Evolutionary conservation across 768 basidiomycete genomes (phyloP), one percentile per base, ranked within the genome.

Genomic region (Tremella fuciformis): DNA sequence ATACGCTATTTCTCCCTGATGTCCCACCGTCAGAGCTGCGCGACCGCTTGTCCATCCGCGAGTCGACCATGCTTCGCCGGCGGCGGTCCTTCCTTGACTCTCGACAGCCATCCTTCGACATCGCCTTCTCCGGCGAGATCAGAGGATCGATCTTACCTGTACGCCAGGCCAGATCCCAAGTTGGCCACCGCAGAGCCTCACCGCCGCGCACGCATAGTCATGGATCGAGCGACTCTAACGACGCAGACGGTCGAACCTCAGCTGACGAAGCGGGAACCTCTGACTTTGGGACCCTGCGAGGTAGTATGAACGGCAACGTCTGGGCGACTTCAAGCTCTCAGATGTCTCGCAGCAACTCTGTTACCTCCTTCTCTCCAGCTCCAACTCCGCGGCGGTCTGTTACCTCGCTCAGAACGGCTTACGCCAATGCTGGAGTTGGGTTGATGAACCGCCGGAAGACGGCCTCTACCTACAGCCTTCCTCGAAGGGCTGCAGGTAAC

Each of bases 51-150:
- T 65, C 70, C 1, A 60, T 66, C 21, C 44, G 60, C 16, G 72
- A 72, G 16, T 64, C 68, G 18, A 63, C 62, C 9, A 61, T 71
- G 38, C 34, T 76, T 13, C 52, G 72, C 3, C 58, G 76, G 1
- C 58, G 74, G 19, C 50, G 60, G 3, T 71, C 69, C 41, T 74
- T 74, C 59, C 57, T 76, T 18, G 71, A 76, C 48, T 54, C 66
- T 21, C 25, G 56, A 26, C 34, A 53, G 2, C 38, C 40, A n/a
- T 55, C 48, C 21, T 47, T 60, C 22, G 65, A 70, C 50, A 70
- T 74, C 19, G 65, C 68, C 19, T 63, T 69, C 24, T 59, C 65
- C 2, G 67, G 69, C 1, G 63, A 70, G 38, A 59, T 74, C 26
- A 58, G 58, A 26, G 72, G 72, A 0, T 63, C 58, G 1, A 53